Evolutionary conservation across 441 rosid genomes (phyloP).

Genomic region (Populus hybrid): DNA sequence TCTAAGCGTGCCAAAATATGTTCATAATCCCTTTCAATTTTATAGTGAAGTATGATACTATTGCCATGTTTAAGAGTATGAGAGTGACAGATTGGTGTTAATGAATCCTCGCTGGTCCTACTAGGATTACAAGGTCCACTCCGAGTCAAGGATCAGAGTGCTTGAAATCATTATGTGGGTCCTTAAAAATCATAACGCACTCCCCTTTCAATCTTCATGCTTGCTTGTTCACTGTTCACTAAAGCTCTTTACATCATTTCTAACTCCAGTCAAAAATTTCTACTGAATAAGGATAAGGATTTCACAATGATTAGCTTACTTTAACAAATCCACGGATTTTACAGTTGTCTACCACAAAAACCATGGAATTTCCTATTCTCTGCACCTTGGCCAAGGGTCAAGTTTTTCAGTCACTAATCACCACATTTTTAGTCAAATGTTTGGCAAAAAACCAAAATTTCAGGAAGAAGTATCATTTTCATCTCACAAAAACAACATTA

Average conservation of each 20-base stretch:
- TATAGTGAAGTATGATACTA: neutral
- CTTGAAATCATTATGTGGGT: slow-evolving; percentile 23
- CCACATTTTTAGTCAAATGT: neutral
- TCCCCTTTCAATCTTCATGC: slow-evolving; percentile 27
- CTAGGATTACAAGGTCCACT: slow-evolving; percentile 8
- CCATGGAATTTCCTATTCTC: neutral
- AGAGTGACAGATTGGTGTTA: neutral
- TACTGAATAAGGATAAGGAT: neutral
- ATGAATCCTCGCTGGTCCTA: neutral
- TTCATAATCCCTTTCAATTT: neutral
- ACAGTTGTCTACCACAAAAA: slow-evolving; percentile 11
- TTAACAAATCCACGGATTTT: neutral
- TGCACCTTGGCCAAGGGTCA: neutral
- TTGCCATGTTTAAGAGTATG: neutral
- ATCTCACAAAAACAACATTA: neutral
- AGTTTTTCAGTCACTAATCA: neutral
- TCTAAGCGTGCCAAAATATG: slow-evolving; percentile 5
- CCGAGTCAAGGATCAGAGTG: slow-evolving; percentile 11
- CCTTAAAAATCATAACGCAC: slow-evolving; percentile 17
- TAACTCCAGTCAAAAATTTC: slow-evolving; percentile 2
- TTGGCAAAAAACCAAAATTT: neutral
- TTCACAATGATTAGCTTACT: slow-evolving; percentile 11
- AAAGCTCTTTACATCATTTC: neutral
- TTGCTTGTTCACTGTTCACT: neutral
- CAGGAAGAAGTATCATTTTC: neutral